phyloP scores from a whole-genome alignment of 116 monocot species.

The Trichopus zeylanicus region DNA sequence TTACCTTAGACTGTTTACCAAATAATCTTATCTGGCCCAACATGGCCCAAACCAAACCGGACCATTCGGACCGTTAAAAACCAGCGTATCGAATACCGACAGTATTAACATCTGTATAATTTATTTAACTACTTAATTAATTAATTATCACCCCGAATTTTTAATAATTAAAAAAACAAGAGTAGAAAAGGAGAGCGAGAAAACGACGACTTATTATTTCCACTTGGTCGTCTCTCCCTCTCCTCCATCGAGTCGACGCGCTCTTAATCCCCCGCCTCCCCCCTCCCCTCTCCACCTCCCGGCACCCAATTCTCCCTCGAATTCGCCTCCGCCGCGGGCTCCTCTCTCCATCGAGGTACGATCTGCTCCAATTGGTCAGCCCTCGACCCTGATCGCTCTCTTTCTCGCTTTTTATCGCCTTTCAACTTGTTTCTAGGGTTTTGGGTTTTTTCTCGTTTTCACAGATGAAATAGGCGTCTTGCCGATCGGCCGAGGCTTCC shows the following conservation, averaged over 20 bases:
- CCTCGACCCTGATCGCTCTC: neutral
- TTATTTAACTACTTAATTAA: neutral
- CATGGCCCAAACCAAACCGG: no score
- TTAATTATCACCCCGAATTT: neutral
- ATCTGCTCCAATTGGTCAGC: neutral
- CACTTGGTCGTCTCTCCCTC: neutral
- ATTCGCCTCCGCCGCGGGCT: neutral
- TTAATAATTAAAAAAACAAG: neutral
- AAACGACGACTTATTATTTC: constrained; percentile 3
- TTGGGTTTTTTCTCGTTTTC: neutral
- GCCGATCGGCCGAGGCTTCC: neutral
- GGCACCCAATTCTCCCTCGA: neutral
- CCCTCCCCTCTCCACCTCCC: neutral
- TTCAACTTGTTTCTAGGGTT: neutral
- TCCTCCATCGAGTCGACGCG: neutral
- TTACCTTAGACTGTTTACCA: no score
- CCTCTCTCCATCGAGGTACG: neutral
- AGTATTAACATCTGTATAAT: no score
- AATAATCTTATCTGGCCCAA: no score
- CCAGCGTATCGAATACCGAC: no score
- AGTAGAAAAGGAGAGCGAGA: neutral
- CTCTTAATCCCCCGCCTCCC: neutral
- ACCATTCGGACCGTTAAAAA: no score
- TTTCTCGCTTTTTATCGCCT: neutral
- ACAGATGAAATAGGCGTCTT: no score